These are phyloP conservation scores for Ciborinia camelliae DNA, from an alignment of 2,329 filamentous ascomycete genomes.

Conservation along the genomic window DNA sequence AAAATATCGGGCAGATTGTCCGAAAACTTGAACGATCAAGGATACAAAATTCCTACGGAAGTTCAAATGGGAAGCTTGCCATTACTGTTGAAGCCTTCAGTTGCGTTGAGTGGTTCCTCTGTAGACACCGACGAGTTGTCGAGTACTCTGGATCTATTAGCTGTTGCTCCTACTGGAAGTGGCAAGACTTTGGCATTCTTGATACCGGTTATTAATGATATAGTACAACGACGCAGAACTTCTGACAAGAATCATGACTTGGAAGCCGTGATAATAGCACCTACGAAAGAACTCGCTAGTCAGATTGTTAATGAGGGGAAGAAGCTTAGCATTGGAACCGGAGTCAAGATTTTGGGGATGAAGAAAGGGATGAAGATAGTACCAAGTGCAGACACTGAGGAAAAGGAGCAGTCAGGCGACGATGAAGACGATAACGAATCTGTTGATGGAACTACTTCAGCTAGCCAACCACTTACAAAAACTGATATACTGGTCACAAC, in stretches of 20 bases:
- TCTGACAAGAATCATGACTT: constrained; percentile 48
- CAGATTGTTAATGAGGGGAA: constrained; percentile 83
- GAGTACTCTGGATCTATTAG: constrained; percentile 66
- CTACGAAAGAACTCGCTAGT: constrained; percentile 72
- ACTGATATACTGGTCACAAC: constrained; percentile 79
- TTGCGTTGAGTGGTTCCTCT: constrained; percentile 44
- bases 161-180: constrained; percentile 90
- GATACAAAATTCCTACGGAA: constrained; percentile 84
- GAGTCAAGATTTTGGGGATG: constrained; percentile 76
- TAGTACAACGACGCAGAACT: constrained; percentile 54
- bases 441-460: constrained; percentile 41
- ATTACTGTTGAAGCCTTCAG: constrained; percentile 61
- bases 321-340: constrained; percentile 74
- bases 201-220: constrained; percentile 77
- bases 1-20: constrained; percentile 69
- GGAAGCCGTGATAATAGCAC: constrained; percentile 69
- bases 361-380: constrained; percentile 76
- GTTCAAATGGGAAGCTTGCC: constrained; percentile 87
- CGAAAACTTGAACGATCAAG: constrained; percentile 78
- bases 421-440: constrained; percentile 38
- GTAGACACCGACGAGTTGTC: constrained; percentile 35
- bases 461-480: constrained; percentile 58
- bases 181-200: constrained; percentile 94
- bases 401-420: constrained; percentile 39
- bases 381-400: constrained; percentile 41